Conservation (phyloP, 345 rosid genomes). For the Murraya paniculata region DNA sequence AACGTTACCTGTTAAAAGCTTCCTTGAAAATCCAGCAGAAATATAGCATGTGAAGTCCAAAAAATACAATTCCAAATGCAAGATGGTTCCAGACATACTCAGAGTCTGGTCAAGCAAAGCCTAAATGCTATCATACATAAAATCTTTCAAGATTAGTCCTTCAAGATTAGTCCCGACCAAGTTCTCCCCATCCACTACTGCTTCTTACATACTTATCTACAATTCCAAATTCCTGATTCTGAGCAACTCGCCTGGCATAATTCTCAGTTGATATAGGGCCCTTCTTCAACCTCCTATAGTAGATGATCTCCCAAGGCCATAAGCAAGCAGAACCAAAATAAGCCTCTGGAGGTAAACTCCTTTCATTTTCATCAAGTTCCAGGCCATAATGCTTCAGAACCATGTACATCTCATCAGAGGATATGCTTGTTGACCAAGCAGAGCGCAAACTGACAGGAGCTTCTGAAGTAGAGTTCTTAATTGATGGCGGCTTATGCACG, state of each 20-base stretch:
- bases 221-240: conserved; percentile 44
- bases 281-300: conserved; percentile 49
- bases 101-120: neutral
- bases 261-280: conserved; percentile 44
- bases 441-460: conserved; percentile 12
- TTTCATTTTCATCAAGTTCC: conserved; percentile 28
- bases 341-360: conserved; percentile 23
- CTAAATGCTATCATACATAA: conserved; percentile 4
- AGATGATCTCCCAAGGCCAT: conserved; percentile 50
- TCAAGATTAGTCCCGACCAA: conserved; percentile 1
- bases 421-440: conserved; percentile 21
- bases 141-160: conserved; percentile 14
- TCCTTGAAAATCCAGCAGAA: conserved; percentile 14
- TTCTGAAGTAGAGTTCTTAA: conserved; percentile 19
- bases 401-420: conserved; percentile 33
- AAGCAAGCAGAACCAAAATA: conserved; percentile 47
- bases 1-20: conserved; percentile 29
- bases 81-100: neutral
- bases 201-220: conserved; percentile 45
- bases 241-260: conserved; percentile 41
- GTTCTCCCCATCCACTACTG: conserved; percentile 52
- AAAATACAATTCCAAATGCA: conserved; percentile 5
- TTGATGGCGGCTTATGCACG: conserved; percentile 7
- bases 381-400: conserved; percentile 44
- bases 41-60: conserved; percentile 18